Conservation (phyloP, 148 eudicot species). For the Nyssa sinensis region DNA sequence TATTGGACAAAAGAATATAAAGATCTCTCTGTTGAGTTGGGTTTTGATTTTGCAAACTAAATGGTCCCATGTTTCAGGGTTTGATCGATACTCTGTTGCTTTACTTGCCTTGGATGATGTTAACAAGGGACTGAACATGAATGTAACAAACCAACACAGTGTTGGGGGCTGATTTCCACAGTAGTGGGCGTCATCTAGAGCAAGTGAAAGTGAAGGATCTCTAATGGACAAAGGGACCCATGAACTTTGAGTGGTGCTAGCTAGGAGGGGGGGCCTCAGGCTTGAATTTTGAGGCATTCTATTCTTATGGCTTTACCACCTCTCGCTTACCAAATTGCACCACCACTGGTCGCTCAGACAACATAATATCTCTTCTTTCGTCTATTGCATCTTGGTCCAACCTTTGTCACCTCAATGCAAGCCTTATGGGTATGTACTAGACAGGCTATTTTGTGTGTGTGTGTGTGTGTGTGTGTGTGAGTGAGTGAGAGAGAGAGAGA, state of each 20-base stretch:
- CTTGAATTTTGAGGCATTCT: neutral
- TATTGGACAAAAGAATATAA: too few species aligned
- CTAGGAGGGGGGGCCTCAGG: neutral
- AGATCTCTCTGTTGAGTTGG: too few species aligned
- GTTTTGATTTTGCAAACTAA: too few species aligned
- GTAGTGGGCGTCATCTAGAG: neutral
- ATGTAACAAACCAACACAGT: conserved; percentile 4
- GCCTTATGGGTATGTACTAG: neutral
- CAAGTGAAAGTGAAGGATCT: neutral
- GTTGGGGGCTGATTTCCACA: neutral
- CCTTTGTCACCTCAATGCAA: neutral
- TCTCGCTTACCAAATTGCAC: neutral
- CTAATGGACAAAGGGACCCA: neutral
- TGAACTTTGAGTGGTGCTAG: neutral
- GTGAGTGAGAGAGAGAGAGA: too few species aligned
- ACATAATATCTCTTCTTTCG: neutral
- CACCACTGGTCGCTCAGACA: conserved; percentile 5
- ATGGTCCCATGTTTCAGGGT: neutral
- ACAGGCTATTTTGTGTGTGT: neutral
- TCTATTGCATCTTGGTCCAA: conserved; percentile 5
- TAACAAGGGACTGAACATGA: conserved; percentile 1
- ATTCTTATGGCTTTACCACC: neutral
- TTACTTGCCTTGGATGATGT: neutral
- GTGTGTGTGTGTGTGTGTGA: neutral
- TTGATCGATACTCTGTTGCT: neutral